A percentile compares a stretch with the other conserved stretches of the same genome.
Evolutionary conservation across 768 basidiomycete genomes (phyloP).

Genomic region (Xerocomus brunneocitrinus): DNA sequence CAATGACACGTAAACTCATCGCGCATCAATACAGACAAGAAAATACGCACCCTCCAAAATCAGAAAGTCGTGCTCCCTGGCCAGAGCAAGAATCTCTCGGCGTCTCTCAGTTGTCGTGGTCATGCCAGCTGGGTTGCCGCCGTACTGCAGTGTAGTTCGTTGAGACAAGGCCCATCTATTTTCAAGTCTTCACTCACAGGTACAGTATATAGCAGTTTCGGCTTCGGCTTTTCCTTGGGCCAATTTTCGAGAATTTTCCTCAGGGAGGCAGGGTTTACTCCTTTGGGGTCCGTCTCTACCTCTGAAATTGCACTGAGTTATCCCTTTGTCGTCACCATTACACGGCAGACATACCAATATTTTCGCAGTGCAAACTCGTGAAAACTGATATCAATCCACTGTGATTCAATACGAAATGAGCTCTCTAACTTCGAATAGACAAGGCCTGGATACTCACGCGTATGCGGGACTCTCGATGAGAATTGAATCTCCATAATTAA

Average conservation of each 20-base stretch:
- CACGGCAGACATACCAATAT: slow-evolving; percentile 40
- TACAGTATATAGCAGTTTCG: neutral
- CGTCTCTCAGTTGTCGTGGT: slow-evolving; percentile 62
- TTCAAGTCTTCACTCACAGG: slow-evolving; percentile 32
- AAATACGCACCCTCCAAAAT: slow-evolving; percentile 63
- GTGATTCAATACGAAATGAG: neutral
- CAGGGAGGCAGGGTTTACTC: neutral
- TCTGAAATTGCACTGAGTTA: neutral
- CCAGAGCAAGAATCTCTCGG: slow-evolving; percentile 43
- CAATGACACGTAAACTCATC: neutral
- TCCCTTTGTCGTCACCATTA: neutral
- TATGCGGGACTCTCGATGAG: slow-evolving; percentile 80
- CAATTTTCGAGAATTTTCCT: neutral
- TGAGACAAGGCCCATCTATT: neutral
- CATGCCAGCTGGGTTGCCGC: slow-evolving; percentile 77
- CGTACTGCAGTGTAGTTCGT: slow-evolving; percentile 42
- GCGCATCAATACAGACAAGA: neutral
- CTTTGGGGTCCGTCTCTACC: neutral
- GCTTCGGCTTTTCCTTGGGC: neutral
- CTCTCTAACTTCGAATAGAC: neutral
- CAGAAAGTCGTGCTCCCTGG: slow-evolving; percentile 64
- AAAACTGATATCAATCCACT: slow-evolving; percentile 53
- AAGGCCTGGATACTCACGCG: slow-evolving; percentile 38
- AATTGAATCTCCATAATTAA: neutral
- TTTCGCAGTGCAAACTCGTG: slow-evolving; percentile 41